Evolutionary conservation across 768 basidiomycete genomes (phyloP), one percentile per base, ranked within the genome.

Genomic region (Panaeolus papilionaceus): DNA sequence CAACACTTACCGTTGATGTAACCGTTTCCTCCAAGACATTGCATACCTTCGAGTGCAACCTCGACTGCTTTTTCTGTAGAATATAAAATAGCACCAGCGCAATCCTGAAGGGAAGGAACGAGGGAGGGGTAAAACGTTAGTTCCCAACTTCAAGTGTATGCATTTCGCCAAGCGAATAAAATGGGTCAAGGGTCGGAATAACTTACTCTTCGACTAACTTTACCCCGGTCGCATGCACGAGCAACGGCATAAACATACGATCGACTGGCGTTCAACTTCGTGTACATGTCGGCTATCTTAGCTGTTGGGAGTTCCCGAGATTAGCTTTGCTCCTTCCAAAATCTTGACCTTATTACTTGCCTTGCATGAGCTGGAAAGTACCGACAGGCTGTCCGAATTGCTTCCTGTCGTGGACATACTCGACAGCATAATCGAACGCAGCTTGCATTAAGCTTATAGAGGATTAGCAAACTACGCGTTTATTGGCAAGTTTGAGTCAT

Each of bases 331-430:
- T 23, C 33, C 66, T 68, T 69, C 64, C 67, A 64, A 33, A 62
- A 58, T 47, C 16, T 38, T 62, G 64, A 65, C 45, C 61, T 33
- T 62, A 62, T 26, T 20, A 69, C 80, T 73, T 75, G 89, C 95
- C 96, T 87, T 98, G 96, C 93, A 98, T 98, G 66, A 98, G 76
- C 78, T 98, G 96, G 84, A 98, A 97, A 39, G 92, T 92, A 23
- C 93, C 96, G 49, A 98, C 85, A 10, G 91, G 89, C 73, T 88
- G 88, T 42, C 91, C 94, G 71, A 98, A 98, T 75, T 98, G 96
- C 78, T 94, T 89, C 69, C 96, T 86, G 65, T 96, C 91, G 75
- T 98, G 96, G n/a, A 95, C 86, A 75, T 98, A 98, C 73, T 92
- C 90, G 8, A 95, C 84, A 10, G 93, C 91, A 69, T 90, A 83